phyloP scores from a whole-genome alignment of 148 eudicot species.

The Vaccinium darrowii region DNA sequence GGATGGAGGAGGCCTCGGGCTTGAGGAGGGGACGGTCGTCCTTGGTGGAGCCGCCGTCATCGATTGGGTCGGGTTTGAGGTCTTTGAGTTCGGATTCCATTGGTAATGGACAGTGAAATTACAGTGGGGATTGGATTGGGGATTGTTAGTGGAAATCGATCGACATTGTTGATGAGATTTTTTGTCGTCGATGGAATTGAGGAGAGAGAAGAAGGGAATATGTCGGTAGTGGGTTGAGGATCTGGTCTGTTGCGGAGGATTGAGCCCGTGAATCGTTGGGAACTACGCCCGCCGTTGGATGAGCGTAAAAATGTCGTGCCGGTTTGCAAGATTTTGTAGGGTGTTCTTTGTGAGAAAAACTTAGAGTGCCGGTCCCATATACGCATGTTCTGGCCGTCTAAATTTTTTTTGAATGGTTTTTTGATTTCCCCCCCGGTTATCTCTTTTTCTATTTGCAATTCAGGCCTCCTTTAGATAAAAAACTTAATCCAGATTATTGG shows the following conservation, averaged over 20 bases:
- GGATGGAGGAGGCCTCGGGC: slow-evolving; percentile 19
- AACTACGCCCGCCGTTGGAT: slow-evolving; percentile 10
- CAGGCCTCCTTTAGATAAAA: too few relatives aligned
- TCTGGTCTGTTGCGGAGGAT: not conserved
- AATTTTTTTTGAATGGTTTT: too few relatives aligned
- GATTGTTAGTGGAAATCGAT: not conserved
- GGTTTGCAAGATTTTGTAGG: not conserved
- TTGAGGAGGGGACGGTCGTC: slow-evolving; percentile 62
- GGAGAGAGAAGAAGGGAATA: not conserved
- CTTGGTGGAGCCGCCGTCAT: slow-evolving; percentile 29
- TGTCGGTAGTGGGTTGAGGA: not conserved
- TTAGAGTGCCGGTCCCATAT: not conserved
- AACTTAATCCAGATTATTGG: too few relatives aligned
- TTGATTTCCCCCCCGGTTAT: too few relatives aligned
- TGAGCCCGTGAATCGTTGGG: not conserved
- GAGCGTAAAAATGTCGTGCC: not conserved
- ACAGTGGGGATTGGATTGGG: not conserved
- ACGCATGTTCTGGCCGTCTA: too few relatives aligned
- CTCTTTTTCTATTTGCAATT: too few relatives aligned
- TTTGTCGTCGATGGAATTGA: not conserved
- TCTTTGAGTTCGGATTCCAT: slow-evolving; percentile 69
- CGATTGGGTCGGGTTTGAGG: slow-evolving; percentile 22
- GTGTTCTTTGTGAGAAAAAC: not conserved
- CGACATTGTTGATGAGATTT: slow-evolving; percentile 18
- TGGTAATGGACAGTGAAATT: not conserved